These are phyloP conservation scores for Hamamelis virginiana DNA, from an alignment of 164 flowering plant species.

Conservation along the genomic window DNA sequence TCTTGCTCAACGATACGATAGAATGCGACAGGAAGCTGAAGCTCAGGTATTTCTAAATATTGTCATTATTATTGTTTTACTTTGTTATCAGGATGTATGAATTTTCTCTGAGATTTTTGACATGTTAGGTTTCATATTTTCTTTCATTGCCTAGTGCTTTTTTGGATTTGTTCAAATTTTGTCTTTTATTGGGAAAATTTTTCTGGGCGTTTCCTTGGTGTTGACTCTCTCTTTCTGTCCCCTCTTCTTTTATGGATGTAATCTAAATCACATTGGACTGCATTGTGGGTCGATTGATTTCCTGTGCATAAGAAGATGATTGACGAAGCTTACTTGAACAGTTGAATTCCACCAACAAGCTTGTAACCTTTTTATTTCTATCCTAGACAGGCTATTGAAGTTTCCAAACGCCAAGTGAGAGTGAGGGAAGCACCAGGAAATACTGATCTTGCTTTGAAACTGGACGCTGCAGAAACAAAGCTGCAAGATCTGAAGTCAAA, in stretches of 20 bases:
- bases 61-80: not conserved
- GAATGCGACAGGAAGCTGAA: constrained; percentile 79
- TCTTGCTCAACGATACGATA: constrained; percentile 73
- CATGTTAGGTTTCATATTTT: not conserved
- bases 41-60: constrained; percentile 46
- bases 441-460: constrained; percentile 54
- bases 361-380: constrained; percentile 17
- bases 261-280: not conserved
- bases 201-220: no score
- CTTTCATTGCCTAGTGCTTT: not conserved
- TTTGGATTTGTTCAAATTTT: no score
- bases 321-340: not conserved
- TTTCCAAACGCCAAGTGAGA: constrained; percentile 74
- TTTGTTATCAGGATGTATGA: not conserved
- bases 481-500: constrained; percentile 84
- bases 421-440: constrained; percentile 60
- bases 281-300: not conserved
- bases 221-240: no score
- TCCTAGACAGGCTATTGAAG: constrained; percentile 81
- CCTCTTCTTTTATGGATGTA: no score
- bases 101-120: not conserved
- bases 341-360: not conserved
- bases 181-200: not conserved
- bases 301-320: not conserved
- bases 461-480: constrained; percentile 80